Evolutionary conservation across 768 basidiomycete species (phyloP), one percentile per base, ranked within the genome.

Genomic region (Leccinum uliginosum): DNA sequence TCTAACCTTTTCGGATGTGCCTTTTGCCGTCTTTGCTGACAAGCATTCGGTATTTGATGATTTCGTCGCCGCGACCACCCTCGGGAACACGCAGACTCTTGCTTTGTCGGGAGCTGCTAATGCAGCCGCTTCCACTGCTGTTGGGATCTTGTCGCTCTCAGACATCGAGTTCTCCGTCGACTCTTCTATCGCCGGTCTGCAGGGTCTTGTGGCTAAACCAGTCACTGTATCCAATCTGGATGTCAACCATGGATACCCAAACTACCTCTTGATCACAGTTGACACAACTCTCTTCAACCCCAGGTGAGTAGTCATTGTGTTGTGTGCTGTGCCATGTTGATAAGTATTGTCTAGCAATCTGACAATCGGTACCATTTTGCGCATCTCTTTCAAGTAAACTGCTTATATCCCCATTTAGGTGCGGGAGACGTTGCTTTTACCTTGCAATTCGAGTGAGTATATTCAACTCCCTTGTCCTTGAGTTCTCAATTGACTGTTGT

Each of bases 251-350:
- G 87, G 87, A 7, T 89, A 80, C 73, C 56, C 81, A 0, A 79
- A 85, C 63, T 84, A 77, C 66, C 74, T 90, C n/a, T 75, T 88
- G 50, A 88, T 90, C 72, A 86, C 78, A 62, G 81, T 82, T 12
- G 73, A 80, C 44, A 81, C 83, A 19, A 73, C 76, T 1, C 70
- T 89, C 23, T 86, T 80, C 67, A 89, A 88, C 57, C 87, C 87
- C 12, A 86, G 82, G 82, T 82, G 60, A 59, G 72, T 50, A 24
- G 15, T 48, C 6, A 10, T 11, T 1, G 15, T 49, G 23, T 29
- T 21, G 43, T 40, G 54, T 11, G 8, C 4, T 48, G 57, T 32
- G 21, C 32, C 24, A 8, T 12, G 43, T 48, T 58, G 43, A 64
- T 53, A 29, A 59, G 21, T 24, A 2, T 43, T 34, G 19, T 51